Evolutionary conservation across 345 rosid species (phyloP).

Genomic region (Gossypium rotundifolium): DNA sequence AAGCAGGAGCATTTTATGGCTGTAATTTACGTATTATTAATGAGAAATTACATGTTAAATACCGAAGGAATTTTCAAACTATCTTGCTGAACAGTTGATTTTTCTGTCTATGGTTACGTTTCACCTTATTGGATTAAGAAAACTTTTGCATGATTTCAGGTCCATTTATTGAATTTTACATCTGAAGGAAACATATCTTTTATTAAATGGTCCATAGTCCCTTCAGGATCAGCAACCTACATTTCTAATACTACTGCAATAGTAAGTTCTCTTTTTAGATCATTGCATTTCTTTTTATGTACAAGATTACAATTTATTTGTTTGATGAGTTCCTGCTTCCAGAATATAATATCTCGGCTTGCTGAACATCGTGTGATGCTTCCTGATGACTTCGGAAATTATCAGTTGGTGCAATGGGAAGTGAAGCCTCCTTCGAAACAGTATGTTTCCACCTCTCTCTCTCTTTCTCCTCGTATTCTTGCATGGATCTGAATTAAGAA

Average conservation of each 20-base stretch:
- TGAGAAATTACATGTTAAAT: neutral
- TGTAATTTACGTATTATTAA: neutral
- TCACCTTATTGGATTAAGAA: neutral
- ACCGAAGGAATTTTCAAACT: neutral
- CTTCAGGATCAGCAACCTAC: slow-evolving; percentile 39
- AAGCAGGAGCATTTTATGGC: slow-evolving; percentile 9
- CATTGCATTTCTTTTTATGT: neutral
- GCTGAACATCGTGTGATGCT: slow-evolving; percentile 57
- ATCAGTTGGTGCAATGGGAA: slow-evolving; percentile 55
- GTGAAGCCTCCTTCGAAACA: slow-evolving; percentile 41
- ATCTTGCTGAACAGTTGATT: neutral
- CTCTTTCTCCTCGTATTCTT: neutral
- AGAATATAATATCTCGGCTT: slow-evolving; percentile 62
- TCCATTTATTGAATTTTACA: slow-evolving; percentile 44
- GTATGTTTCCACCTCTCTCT: slow-evolving; percentile 25
- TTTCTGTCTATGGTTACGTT: slow-evolving; percentile 4
- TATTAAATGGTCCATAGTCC: slow-evolving; percentile 50
- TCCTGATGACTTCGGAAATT: slow-evolving; percentile 60
- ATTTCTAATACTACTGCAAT: slow-evolving; percentile 61
- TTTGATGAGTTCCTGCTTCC: slow-evolving; percentile 19
- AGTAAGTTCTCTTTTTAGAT: slow-evolving; percentile 27
- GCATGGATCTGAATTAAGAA: neutral
- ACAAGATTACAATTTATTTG: slow-evolving; percentile 10
- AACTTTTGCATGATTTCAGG: slow-evolving; percentile 42
- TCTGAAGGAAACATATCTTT: slow-evolving; percentile 56